These are phyloP conservation scores for Beauveria pseudobassiana DNA, from an alignment of 2,329 filamentous ascomycete genomes.

Conservation along the genomic window DNA sequence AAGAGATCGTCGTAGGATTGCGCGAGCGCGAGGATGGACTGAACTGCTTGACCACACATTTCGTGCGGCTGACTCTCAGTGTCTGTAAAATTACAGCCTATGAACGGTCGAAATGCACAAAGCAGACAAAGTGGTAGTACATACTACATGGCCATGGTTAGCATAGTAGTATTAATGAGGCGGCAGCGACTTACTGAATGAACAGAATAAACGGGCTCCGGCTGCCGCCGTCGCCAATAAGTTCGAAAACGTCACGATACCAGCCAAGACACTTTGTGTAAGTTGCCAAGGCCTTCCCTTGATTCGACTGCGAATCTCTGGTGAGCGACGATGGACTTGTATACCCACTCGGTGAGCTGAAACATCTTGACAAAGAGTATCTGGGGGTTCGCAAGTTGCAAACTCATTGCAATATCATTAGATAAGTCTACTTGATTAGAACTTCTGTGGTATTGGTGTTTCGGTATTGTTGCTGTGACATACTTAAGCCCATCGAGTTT, in stretches of 20 bases:
- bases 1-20: conserved; percentile 17
- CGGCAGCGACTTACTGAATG: conserved; percentile 12
- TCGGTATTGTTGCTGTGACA: neutral
- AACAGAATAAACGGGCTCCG: conserved; percentile 14
- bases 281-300: neutral
- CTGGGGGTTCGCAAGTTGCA: neutral
- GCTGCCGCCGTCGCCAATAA: neutral
- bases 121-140: conserved; percentile 16
- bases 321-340: conserved; percentile 8
- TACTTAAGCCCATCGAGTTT: neutral
- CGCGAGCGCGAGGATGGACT: conserved; percentile 6
- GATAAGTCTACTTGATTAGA: neutral
- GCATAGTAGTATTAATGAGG: neutral
- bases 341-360: conserved; percentile 15
- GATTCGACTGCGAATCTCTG: neutral
- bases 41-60: neutral
- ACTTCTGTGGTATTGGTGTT: neutral
- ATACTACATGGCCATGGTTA: conserved; percentile 10
- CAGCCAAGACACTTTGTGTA: conserved; percentile 16
- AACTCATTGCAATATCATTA: neutral
- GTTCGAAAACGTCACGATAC: conserved; percentile 14
- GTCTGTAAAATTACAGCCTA: neutral
- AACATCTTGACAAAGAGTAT: conserved; percentile 13
- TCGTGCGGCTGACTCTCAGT: conserved; percentile 7
- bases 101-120: conserved; percentile 13